These are phyloP conservation scores for Arachnomyces sp. DNA, from an alignment of 2,329 filamentous ascomycete genomes.

Conservation along the genomic window DNA sequence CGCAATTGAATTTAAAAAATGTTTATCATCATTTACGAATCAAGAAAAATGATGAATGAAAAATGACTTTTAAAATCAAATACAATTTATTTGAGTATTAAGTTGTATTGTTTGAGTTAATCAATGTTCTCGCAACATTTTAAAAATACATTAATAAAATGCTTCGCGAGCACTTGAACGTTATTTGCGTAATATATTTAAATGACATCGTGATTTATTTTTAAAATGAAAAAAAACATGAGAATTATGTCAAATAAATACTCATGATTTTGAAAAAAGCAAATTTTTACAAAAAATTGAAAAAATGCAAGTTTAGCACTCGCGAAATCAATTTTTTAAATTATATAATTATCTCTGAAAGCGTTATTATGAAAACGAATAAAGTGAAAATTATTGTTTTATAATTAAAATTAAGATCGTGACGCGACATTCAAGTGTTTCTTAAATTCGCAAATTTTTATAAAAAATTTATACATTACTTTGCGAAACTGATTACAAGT, in stretches of 20 bases:
- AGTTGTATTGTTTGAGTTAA: constrained; percentile 1
- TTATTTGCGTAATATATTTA: background rate
- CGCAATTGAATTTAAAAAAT: too few species aligned
- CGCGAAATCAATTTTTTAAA: constrained; percentile 11
- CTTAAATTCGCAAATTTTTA: constrained; percentile 30
- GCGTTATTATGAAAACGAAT: constrained; percentile 13
- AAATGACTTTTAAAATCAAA: too few species aligned
- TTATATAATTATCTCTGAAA: constrained; percentile 9
- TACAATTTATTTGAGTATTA: background rate
- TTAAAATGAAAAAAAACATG: constrained; percentile 2
- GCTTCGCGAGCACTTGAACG: too few species aligned
- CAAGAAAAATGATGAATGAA: too few species aligned
- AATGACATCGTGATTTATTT: constrained; percentile 7
- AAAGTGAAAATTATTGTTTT: constrained; percentile 13
- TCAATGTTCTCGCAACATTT: background rate
- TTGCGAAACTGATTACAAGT: constrained; percentile 11
- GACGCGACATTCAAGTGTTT: constrained; percentile 6
- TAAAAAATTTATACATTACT: constrained; percentile 20
- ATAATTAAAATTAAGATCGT: constrained; percentile 13
- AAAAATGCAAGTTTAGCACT: constrained; percentile 11
- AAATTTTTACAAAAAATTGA: constrained; percentile 7
- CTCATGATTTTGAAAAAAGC: constrained; percentile 5
- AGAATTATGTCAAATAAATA: constrained; percentile 5
- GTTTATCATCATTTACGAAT: too few species aligned
- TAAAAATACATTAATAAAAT: background rate